Base-by-base conservation (phyloP, 163 green algal genomes). In the Chlorella variabilis region DNA sequence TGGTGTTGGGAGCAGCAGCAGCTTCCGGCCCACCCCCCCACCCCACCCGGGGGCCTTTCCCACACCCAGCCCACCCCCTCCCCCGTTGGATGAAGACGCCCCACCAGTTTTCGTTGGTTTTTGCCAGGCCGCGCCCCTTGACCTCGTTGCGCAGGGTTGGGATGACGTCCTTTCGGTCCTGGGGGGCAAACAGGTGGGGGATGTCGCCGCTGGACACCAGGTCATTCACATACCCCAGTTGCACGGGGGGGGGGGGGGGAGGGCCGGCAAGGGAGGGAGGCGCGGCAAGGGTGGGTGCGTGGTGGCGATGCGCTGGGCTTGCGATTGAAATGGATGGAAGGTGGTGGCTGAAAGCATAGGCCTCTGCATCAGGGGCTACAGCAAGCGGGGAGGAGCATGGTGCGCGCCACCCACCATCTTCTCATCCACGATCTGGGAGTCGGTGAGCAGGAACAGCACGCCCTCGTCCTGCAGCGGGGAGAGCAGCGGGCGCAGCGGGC, bases 171-270 rank as follows among this genome's bases (percentile, higher is more conserved):
- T 90, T 87, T 61, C 80, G 82, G 45, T 93, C 88, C 66, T 91
- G 88, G 48, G 63, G 84, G 0, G 92, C 7, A 41, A 80, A 80
- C 36, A 98, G 88, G 81, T 97, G 94, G 9, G 91, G 83, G 41
- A 98, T 93, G 75, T 94, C 91, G 41, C 95, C 95, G 4, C 90
- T 95, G 23, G 92, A 92, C 71, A 98, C 88, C 74, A 98, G 85
- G 86, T 98, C 95, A 82, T 97, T 97, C 75, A 98, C 91, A 89
- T 95, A 97, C 4, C 98, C 94, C 62, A 98, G 84, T 84, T 97
- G 96, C 34, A 88, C 83, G 89, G 97, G 92, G 36, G 96, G 21
- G 18, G 38, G 29, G 4, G 25, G 8, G 65, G 21, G 18, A 31
- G 65, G 65, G 36, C 36, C 1, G 20, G 21, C n/a, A n/a, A 56